Percentiles rank a stretch among this genome's conserved stretches.
phyloP scores from a whole-genome alignment of 2,329 filamentous ascomycete species.

The Exophiala sp. region DNA sequence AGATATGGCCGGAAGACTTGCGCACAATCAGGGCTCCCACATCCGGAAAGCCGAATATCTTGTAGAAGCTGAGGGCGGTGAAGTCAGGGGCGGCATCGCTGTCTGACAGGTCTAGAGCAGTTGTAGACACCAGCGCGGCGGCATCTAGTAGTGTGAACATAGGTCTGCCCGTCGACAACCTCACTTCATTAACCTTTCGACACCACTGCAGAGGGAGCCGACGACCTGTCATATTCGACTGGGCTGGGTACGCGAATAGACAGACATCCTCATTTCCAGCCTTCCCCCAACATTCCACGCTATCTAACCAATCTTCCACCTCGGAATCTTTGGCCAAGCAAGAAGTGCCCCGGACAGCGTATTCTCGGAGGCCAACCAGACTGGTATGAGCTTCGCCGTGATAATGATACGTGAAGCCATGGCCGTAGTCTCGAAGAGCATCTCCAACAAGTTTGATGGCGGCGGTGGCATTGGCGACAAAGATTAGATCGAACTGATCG shows the following conservation, averaged over 20 bases:
- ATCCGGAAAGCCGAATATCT: conserved; percentile 96
- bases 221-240: conserved; percentile 86
- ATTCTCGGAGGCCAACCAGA: conserved; percentile 70
- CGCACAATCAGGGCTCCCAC: conserved; percentile 78
- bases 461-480: conserved; percentile 87
- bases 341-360: conserved; percentile 53
- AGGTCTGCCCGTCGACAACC: conserved; percentile 24
- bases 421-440: conserved; percentile 59
- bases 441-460: conserved; percentile 83
- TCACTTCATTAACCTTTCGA: conserved; percentile 39
- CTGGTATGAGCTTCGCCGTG: conserved; percentile 83
- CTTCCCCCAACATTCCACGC: conserved; percentile 24
- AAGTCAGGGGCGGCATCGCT: conserved; percentile 67
- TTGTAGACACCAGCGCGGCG: conserved; percentile 72
- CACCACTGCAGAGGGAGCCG: conserved; percentile 69
- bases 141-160: conserved; percentile 74
- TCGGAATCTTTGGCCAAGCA: conserved; percentile 60
- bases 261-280: conserved; percentile 27
- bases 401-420: conserved; percentile 77
- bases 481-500: conserved; percentile 76
- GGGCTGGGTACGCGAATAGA: conserved; percentile 77
- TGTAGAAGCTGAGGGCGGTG: conserved; percentile 81
- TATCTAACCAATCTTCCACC: conserved; percentile 59
- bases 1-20: conserved; percentile 59
- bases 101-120: conserved; percentile 64